Conservation (phyloP, 73 alveolate species). For the Tetrahymena thermophila region DNA sequence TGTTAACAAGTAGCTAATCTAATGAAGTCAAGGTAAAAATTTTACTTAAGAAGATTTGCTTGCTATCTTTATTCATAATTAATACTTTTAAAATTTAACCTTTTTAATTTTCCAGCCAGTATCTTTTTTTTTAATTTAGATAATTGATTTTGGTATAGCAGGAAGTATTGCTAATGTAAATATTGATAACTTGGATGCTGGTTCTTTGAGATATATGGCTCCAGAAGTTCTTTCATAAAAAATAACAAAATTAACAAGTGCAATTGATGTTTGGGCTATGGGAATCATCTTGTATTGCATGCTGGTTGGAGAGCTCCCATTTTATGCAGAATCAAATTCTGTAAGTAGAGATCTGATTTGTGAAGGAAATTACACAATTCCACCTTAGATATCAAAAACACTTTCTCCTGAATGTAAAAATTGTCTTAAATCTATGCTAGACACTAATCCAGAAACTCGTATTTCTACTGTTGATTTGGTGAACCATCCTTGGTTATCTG, state of each 20-base stretch:
- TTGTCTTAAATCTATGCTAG: not conserved
- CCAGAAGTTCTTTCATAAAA: constrained; percentile 54
- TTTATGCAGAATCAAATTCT: constrained; percentile 26
- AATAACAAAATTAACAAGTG: constrained; percentile 25
- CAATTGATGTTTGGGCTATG: constrained; percentile 52
- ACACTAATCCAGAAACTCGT: not conserved
- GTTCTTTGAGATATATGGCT: constrained; percentile 62
- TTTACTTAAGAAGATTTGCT: too few species aligned
- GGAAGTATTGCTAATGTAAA: constrained; percentile 46
- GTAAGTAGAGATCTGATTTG: constrained; percentile 9
- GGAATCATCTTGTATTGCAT: constrained; percentile 40
- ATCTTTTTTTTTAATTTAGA: not conserved
- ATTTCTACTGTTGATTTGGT: not conserved
- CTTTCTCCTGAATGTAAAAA: not conserved
- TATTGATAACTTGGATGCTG: constrained; percentile 49
- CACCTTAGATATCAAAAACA: not conserved
- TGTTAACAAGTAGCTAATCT: constrained; percentile 38
- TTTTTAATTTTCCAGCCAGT: not conserved
- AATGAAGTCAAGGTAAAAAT: constrained; percentile 23
- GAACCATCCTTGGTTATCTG: not conserved
- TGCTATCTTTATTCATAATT: not conserved
- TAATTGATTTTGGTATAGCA: constrained; percentile 61
- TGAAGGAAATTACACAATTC: not conserved
- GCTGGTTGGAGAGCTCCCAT: constrained; percentile 44
- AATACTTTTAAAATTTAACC: not conserved